Conservation (phyloP, 2,329 filamentous ascomycete genomes). For the Colletotrichum tropicicola region DNA sequence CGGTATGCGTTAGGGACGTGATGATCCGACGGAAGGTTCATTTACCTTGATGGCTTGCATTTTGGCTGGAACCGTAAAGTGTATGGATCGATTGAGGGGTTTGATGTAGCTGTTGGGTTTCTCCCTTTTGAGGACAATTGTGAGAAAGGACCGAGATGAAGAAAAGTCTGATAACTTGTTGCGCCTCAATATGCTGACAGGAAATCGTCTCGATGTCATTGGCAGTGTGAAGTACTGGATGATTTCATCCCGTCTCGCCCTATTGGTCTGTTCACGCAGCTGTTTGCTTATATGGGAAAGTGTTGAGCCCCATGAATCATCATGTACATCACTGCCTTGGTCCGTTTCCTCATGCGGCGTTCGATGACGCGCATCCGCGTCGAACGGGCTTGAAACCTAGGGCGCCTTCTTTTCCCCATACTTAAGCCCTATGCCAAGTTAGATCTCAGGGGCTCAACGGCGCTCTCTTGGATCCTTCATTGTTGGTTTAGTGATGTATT, state of each 20-base stretch:
- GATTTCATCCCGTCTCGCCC: conserved; percentile 9
- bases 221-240: neutral
- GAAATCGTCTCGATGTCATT: conserved; percentile 4
- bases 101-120: too few species aligned
- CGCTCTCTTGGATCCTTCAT: too few species aligned
- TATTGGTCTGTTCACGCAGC: neutral
- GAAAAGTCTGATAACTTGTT: neutral
- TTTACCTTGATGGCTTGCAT: conserved; percentile 29
- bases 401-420: neutral
- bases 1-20: accelerated
- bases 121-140: too few species aligned
- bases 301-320: conserved; percentile 14
- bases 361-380: conserved; percentile 29
- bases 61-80: neutral
- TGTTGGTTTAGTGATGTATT: too few species aligned
- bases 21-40: accelerated
- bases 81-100: neutral
- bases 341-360: neutral
- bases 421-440: conserved; percentile 11
- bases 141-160: neutral
- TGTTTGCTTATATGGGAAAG: conserved; percentile 3
- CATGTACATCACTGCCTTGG: conserved; percentile 5
- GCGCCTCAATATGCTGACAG: neutral
- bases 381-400: too few species aligned
- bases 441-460: too few species aligned